phyloP scores from a whole-genome alignment of 2,329 filamentous ascomycete genomes.

The Waltergamsia citrina region DNA sequence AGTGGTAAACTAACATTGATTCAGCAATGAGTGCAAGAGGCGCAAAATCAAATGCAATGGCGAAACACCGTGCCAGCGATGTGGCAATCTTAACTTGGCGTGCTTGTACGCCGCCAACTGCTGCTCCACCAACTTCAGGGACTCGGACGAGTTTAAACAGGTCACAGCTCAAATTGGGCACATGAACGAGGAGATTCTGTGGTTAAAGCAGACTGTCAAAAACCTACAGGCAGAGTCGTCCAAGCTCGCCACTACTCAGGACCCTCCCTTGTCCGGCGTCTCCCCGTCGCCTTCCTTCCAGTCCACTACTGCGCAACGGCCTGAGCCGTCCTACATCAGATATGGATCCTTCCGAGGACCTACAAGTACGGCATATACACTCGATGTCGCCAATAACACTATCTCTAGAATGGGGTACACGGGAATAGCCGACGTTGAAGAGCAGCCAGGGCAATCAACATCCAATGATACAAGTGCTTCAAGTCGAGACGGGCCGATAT shows the following conservation, averaged over 20 bases:
- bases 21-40: conserved; percentile 64
- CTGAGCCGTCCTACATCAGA: conserved; percentile 37
- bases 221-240: conserved; percentile 49
- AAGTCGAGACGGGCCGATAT: neutral
- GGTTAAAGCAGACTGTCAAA: conserved; percentile 63
- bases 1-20: conserved; percentile 4
- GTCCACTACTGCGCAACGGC: conserved; percentile 18
- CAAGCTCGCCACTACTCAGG: conserved; percentile 32
- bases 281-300: conserved; percentile 31
- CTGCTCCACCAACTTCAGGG: conserved; percentile 73
- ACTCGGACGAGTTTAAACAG: conserved; percentile 80
- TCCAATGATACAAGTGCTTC: conserved; percentile 5
- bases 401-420: conserved; percentile 85
- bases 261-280: conserved; percentile 32
- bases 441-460: neutral
- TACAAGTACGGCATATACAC: conserved; percentile 75
- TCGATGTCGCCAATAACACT: conserved; percentile 80
- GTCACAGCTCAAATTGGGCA: conserved; percentile 66
- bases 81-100: conserved; percentile 56
- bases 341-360: conserved; percentile 70
- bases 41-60: conserved; percentile 70
- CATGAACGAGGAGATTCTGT: conserved; percentile 78
- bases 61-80: conserved; percentile 57
- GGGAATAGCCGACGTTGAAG: conserved; percentile 45
- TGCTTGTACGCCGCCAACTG: conserved; percentile 60